Base-by-base conservation (phyloP, 495 filamentous ascomycete species). In the Xylaria flabelliformis region DNA sequence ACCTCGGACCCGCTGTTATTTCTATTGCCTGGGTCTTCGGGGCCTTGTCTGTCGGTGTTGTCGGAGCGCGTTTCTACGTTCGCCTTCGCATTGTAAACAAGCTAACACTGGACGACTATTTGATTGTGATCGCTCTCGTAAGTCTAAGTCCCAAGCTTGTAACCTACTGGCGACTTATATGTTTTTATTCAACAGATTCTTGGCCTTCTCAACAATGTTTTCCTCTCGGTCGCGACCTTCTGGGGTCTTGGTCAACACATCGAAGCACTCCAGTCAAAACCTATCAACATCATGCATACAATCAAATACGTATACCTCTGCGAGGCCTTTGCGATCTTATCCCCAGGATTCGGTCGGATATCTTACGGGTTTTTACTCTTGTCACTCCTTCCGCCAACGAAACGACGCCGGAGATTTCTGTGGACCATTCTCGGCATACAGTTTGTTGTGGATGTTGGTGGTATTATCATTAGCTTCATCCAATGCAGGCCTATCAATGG, bases 301-400 rank as follows among this genome's bases (percentile, higher is more conserved):
- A 36, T 61, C 3, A 61, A 61, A 61, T 61, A 61, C 32, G 56
- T 61, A n/a, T 61, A 61, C 29, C 56, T 61, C 2, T 61, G 56
- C 4, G 56, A 61, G 29, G 10, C 19, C 3, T 61, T 61, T 36
- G 10, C 56, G 2, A 61, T 36, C 10, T 17, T 61, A 9, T 61
- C 56, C 10, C 56, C 56, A 36, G 56, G 56, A 2, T 61, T 61
- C 12, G 56, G 56, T 39, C 56, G 56, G 2, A 61, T 61, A 61
- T 61, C 56, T 32, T 61, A 61, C 29, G 32, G 56, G 9, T 61
- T 61, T n/a, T 29, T 61, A n/a, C 56, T 61, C 12, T 19, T 39
- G 10, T 32, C 51, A 21, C 51, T 55, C 19, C 9, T 55, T 55
- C 51, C 51, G 24, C 51, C 51, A 55, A 55, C 19, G 7, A 55